Evolutionary conservation across 345 rosid species (phyloP), one percentile per base, ranked within the genome.

Genomic region (Populus pruinosa): DNA sequence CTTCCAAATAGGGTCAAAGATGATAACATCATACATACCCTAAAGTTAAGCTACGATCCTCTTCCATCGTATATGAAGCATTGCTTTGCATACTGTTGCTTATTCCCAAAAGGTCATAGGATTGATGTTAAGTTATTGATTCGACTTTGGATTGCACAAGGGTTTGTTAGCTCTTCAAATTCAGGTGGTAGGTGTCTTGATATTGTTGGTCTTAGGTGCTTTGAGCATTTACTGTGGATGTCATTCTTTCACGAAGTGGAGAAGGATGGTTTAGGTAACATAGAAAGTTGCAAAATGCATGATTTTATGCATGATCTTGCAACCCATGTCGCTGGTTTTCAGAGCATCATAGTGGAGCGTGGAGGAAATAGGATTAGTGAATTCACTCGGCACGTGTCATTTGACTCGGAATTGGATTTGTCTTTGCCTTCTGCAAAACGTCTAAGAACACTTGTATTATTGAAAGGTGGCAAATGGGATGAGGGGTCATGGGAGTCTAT

Each of bases 271-370:
- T 0, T 11, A 8, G 61, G 69, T 0, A 12, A 2, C 4, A 1
- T 35, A 9, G 3, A 0, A 1, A 4, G 2, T 20, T 82, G 75
- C 59, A 79, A 72, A 50, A 76, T 82, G 83, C 85, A 79, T 59
- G 77, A 77, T 38, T 31, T 72, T 47, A 78, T 81, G 67, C 85
- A 81, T 56, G 80, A 80, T 63, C 83, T 82, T 47, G 83, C 80
- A 0, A 1, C 0, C 1, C 8, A 0, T 1, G 50, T 85, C 9
- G 73, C 80, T 0, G 47, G 67, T 12, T 11, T 7, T 0, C 53
- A 44, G 5, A 35, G 20, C 25, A 1, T 1, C 4, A 17, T 7
- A 0, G 2, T 41, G 8, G 20, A 20, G 0, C 18, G 10, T 2
- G 1, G 13, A 6, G 2, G 1, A 17, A 16, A 10, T 29, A 0